Conservation (phyloP, 768 basidiomycete genomes). For the Cytidiella melzeri region DNA sequence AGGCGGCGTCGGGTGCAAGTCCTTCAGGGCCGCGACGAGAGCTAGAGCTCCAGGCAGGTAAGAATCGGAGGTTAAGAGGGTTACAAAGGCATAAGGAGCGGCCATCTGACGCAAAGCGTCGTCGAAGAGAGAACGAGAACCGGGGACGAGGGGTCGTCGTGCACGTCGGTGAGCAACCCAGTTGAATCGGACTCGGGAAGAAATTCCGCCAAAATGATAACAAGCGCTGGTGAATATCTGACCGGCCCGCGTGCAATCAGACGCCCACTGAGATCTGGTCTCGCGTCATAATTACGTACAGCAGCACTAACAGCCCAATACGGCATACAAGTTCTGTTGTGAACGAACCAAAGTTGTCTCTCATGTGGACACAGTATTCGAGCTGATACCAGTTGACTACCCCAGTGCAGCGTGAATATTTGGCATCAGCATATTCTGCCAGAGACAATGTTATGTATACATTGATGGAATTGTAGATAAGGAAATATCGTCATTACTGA, state of each 20-base stretch:
- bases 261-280: too few relatives aligned
- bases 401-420: too few relatives aligned
- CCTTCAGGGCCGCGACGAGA: constrained; percentile 77
- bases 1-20: constrained; percentile 62
- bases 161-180: constrained; percentile 12
- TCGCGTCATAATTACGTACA: too few relatives aligned
- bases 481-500: too few relatives aligned
- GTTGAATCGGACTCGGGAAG: constrained; percentile 8
- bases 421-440: too few relatives aligned
- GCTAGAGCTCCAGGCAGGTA: constrained; percentile 93
- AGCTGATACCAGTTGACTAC: too few relatives aligned
- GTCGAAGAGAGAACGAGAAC: constrained; percentile 7
- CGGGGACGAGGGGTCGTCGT: constrained; percentile 11
- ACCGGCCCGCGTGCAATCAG: background rate
- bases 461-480: too few relatives aligned
- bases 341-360: too few relatives aligned
- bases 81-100: constrained; percentile 75
- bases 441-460: too few relatives aligned
- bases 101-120: constrained; percentile 40
- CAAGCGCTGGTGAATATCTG: background rate
- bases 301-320: too few relatives aligned
- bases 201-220: background rate
- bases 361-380: too few relatives aligned
- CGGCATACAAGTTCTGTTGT: too few relatives aligned
- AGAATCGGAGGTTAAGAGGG: constrained; percentile 84